Evolutionary conservation across 1,284 basidiomycete genomes (phyloP).

Genomic region (Kwoniella shivajii): DNA sequence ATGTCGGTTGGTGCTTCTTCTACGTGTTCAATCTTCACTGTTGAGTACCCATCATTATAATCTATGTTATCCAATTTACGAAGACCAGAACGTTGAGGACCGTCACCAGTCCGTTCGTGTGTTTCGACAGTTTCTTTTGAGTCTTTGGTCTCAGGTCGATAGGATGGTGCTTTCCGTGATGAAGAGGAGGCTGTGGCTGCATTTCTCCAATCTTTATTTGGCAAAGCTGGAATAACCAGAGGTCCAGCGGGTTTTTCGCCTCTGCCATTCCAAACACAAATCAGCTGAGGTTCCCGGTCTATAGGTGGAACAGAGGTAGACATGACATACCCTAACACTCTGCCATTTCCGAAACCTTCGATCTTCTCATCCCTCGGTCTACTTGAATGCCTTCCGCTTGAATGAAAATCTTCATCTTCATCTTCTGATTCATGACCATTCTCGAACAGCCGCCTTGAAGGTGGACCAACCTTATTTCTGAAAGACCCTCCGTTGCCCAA

Average conservation of each 20-base stretch:
- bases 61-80: conserved; percentile 42
- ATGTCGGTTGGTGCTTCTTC: background rate
- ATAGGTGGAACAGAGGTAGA: background rate
- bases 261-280: background rate
- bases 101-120: conserved; percentile 63
- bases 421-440: conserved; percentile 43
- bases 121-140: conserved; percentile 34
- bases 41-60: conserved; percentile 10
- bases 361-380: conserved; percentile 64
- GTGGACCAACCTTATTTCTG: conserved; percentile 26
- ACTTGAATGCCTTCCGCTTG: background rate
- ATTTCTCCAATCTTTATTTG: conserved; percentile 86
- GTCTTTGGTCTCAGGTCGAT: conserved; percentile 61
- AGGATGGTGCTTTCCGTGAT: conserved; percentile 58
- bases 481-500: conserved; percentile 27
- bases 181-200: conserved; percentile 62
- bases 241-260: conserved; percentile 59
- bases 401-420: conserved; percentile 14
- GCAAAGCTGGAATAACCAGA: conserved; percentile 76
- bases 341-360: conserved; percentile 63
- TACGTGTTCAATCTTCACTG: conserved; percentile 42
- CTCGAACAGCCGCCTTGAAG: conserved; percentile 45
- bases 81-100: conserved; percentile 76
- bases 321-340: conserved; percentile 24
- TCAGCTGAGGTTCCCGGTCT: background rate